These are phyloP conservation scores for Kuraishia piskuri DNA, from an alignment of 805 yeast species.

Conservation along the genomic window DNA sequence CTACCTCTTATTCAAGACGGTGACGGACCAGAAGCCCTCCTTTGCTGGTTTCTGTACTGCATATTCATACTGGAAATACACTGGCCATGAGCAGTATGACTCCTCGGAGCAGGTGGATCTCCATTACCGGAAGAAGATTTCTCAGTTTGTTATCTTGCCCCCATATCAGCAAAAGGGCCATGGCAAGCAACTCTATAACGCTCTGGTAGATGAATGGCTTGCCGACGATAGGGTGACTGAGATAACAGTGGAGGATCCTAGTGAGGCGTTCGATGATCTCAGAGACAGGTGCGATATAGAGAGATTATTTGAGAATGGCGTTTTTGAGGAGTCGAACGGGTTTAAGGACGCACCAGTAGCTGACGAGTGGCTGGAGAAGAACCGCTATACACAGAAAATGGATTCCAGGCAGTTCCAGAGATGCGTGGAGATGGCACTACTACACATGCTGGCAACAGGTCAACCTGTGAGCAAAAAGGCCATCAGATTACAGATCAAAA, in stretches of 20 bases:
- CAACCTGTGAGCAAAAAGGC: conserved; percentile 24
- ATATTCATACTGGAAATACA: conserved; percentile 76
- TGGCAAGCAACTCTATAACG: conserved; percentile 59
- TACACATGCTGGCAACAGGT: conserved; percentile 25
- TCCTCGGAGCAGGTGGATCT: conserved; percentile 18
- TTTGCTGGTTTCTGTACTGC: conserved; percentile 79
- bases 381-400: conserved; percentile 41
- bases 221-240: conserved; percentile 47
- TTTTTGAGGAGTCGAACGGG: conserved; percentile 17
- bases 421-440: conserved; percentile 64
- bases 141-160: conserved; percentile 82
- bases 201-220: conserved; percentile 48
- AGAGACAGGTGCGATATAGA: conserved; percentile 75
- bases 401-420: conserved; percentile 75
- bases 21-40: conserved; percentile 25
- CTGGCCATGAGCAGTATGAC: conserved; percentile 45
- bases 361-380: conserved; percentile 29
- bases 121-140: conserved; percentile 59
- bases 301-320: conserved; percentile 28
- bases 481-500: conserved; percentile 58
- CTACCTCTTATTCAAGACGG: conserved; percentile 40
- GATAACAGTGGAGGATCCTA: conserved; percentile 90
- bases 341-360: conserved; percentile 11
- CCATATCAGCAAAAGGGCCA: conserved; percentile 68
- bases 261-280: conserved; percentile 83